phyloP scores from a whole-genome alignment of 192 early-diverging fungal species.

The Coemansia sp. region DNA sequence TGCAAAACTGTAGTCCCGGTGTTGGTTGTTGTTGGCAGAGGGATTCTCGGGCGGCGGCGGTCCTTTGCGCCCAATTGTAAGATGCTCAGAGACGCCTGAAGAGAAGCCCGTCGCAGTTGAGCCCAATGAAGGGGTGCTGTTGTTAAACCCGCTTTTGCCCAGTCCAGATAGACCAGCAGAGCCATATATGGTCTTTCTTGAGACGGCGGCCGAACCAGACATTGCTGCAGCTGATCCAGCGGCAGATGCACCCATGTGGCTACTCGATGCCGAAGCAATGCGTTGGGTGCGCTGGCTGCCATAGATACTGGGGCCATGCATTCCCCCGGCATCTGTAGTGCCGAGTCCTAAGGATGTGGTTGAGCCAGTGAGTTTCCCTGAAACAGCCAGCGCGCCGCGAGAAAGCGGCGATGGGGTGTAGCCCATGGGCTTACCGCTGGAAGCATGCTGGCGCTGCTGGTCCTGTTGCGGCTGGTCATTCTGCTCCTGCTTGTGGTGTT shows the following conservation, averaged over 20 bases:
- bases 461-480: not conserved
- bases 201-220: constrained; percentile 7
- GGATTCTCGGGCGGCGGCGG: constrained; percentile 31
- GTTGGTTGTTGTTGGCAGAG: constrained; percentile 1
- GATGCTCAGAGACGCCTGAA: constrained; percentile 4
- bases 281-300: constrained; percentile 40
- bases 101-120: not conserved
- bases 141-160: constrained; percentile 32
- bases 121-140: constrained; percentile 39
- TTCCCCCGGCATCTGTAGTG: not conserved
- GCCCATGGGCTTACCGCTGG: not conserved
- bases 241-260: constrained; percentile 12
- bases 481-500: not conserved
- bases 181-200: constrained; percentile 51
- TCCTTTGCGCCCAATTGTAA: constrained; percentile 31
- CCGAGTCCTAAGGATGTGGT: constrained; percentile 3
- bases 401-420: constrained; percentile 10
- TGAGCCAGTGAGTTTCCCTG: not conserved
- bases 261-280: constrained; percentile 47
- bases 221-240: constrained; percentile 12
- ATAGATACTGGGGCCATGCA: constrained; percentile 15
- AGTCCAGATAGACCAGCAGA: constrained; percentile 33
- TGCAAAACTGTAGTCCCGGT: constrained; percentile 55
- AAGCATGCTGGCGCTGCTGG: not conserved
- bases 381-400: not conserved